Base-by-base conservation (phyloP, 2,329 filamentous ascomycete genomes). In the Fusarium annulatum region DNA sequence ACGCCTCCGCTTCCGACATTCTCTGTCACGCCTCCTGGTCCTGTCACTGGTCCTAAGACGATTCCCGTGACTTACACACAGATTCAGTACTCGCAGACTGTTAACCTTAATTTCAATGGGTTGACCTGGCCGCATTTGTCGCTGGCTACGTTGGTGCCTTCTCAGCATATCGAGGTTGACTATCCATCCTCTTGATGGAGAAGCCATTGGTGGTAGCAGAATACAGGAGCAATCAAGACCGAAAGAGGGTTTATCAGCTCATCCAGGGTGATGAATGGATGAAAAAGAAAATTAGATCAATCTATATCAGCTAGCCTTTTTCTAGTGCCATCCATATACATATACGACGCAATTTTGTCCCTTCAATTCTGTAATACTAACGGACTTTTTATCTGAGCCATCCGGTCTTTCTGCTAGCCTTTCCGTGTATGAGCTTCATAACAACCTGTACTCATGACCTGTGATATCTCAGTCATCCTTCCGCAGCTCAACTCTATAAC, bases 1-100 rank as follows among this genome's bases (percentile, higher is more conserved):
- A 21, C 48, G 12, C 62, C 62, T 18, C 62, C 62, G 7, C 26
- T 65, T 41, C 62, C 62, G 5, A 55, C 39, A 4, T 65, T 65
- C 30, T 55, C 58, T 41, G 41, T 65, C 7, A 65, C 46, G 5
- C 58, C 59, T 21, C 59, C 62, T 4, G 41, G 39, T 3, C 26
- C 46, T 23, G 34, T 46, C 3, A 64, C 59, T 5, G 45, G 46
- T 0, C 39, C 46, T 2, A 53, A 63, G 18, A 46, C 58, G 0
- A 65, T 65, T 1, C 34, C 46, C 9, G 62, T 65, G 39, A 46
- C 46, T 28, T 65, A 65, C 18, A 65, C 58, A 4, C 62, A 65
- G 58, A 65, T 65, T n/a, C 58, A 65, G 46, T 65, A 65, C 26
- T 42, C 62, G 2, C 62, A 65, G 33, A 65, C 23, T 14, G 62